phyloP scores from a whole-genome alignment of 1,139 yeast species.

The Yueomyces sp. region DNA sequence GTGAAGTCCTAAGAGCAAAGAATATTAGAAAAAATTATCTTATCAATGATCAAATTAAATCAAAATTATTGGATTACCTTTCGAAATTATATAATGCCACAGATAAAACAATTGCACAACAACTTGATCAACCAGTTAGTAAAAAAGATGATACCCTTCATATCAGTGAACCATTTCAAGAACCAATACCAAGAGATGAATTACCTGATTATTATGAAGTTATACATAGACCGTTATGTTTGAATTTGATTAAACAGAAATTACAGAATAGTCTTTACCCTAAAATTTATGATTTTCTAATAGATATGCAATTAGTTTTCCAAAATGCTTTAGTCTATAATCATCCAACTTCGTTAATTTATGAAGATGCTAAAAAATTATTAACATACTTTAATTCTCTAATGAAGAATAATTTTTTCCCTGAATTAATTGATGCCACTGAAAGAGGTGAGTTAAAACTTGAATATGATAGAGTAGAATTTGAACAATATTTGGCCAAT shows the following conservation, averaged over 20 bases:
- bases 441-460: constrained; percentile 22
- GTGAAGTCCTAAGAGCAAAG: constrained; percentile 23
- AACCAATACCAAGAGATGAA: constrained; percentile 39
- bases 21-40: constrained; percentile 21
- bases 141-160: constrained; percentile 20
- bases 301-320: constrained; percentile 39
- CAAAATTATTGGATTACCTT: constrained; percentile 19
- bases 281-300: constrained; percentile 35
- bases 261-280: constrained; percentile 34
- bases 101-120: constrained; percentile 27
- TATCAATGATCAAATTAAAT: constrained; percentile 19
- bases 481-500: constrained; percentile 15
- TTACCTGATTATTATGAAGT: constrained; percentile 49
- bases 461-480: constrained; percentile 20
- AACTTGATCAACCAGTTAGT: constrained; percentile 7
- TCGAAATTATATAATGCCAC: constrained; percentile 28
- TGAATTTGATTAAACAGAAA: constrained; percentile 33
- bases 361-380: constrained; percentile 42
- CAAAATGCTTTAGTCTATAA: constrained; percentile 47
- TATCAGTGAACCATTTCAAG: constrained; percentile 45
- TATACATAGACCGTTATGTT: constrained; percentile 45
- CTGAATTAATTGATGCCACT: constrained; percentile 18
- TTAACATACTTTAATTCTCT: constrained; percentile 17
- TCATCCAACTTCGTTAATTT: constrained; percentile 41
- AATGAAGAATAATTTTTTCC: constrained; percentile 17